Evolutionary conservation across 164 flowering plant species (phyloP).

Genomic region (Paratinospora sagittata): DNA sequence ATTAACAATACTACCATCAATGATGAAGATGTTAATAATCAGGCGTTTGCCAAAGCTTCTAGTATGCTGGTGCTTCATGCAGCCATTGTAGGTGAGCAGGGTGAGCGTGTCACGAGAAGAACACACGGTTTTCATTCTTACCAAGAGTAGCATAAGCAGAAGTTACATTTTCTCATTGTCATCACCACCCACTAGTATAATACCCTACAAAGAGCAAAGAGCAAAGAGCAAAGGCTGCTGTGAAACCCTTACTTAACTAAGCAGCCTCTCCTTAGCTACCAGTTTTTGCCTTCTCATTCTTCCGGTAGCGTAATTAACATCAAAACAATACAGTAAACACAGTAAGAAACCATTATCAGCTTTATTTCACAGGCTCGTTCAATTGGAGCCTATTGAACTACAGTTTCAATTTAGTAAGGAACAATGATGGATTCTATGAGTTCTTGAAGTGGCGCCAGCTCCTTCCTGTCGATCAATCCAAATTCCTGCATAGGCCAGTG

Average conservation of each 20-base stretch:
- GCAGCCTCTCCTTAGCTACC: background rate
- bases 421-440: slow-evolving; percentile 82
- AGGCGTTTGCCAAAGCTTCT: too few species aligned
- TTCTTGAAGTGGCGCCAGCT: slow-evolving; percentile 97
- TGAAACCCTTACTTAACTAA: background rate
- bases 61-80: too few species aligned
- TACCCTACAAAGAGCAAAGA: background rate
- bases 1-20: too few species aligned
- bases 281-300: background rate
- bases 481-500: slow-evolving; percentile 64
- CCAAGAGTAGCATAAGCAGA: background rate
- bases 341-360: background rate
- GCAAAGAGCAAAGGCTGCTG: too few species aligned
- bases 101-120: background rate
- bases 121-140: background rate
- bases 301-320: background rate
- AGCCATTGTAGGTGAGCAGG: too few species aligned
- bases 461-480: slow-evolving; percentile 91
- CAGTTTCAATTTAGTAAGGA: slow-evolving; percentile 42
- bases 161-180: background rate
- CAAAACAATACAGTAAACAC: background rate
- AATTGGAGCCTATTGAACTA: background rate
- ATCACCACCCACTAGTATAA: background rate
- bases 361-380: background rate
- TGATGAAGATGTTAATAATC: too few species aligned